These are phyloP conservation scores for Pseudogymnoascus sp. DNA, from an alignment of 2,329 filamentous ascomycete genomes.

Conservation along the genomic window DNA sequence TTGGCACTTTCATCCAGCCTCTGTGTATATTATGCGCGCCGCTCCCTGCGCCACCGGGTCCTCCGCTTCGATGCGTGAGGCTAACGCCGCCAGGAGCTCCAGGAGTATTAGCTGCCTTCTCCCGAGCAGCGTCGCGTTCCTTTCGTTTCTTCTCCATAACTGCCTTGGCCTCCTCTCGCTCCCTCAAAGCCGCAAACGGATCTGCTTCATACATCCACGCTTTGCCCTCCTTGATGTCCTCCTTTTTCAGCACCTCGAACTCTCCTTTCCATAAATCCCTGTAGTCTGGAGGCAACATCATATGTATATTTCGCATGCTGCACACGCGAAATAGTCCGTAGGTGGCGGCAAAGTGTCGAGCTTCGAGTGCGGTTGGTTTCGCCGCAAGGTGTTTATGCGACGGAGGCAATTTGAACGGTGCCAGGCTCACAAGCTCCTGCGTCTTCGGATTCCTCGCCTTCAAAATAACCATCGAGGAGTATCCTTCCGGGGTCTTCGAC, in stretches of 20 bases:
- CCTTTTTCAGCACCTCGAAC: conserved; percentile 73
- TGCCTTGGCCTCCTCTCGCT: conserved; percentile 70
- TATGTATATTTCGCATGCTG: conserved; percentile 93
- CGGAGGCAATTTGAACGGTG: conserved; percentile 73
- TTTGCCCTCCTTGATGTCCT: conserved; percentile 69
- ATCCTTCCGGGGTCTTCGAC: conserved; percentile 64
- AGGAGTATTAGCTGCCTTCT: conserved; percentile 58
- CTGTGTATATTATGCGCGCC: conserved; percentile 41
- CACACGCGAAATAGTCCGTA: conserved; percentile 87
- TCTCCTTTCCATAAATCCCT: conserved; percentile 83
- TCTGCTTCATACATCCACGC: conserved; percentile 94
- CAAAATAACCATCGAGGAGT: conserved; percentile 73
- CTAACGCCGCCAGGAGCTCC: conserved; percentile 43
- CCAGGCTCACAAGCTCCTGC: conserved; percentile 62
- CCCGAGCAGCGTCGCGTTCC: conserved; percentile 59
- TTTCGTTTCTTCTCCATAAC: conserved; percentile 71
- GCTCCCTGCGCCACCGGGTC: conserved; percentile 29
- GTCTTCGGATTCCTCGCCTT: conserved; percentile 74
- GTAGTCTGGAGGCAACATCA: conserved; percentile 86
- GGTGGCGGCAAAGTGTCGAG: conserved; percentile 84
- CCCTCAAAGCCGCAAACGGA: conserved; percentile 73
- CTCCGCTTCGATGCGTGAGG: conserved; percentile 43
- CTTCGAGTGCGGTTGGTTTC: conserved; percentile 77
- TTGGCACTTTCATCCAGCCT: conserved; percentile 77
- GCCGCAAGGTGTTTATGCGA: conserved; percentile 68